Base-by-base conservation (phyloP, 2,329 filamentous ascomycete species). In the Pseudopyricularia javanii region DNA sequence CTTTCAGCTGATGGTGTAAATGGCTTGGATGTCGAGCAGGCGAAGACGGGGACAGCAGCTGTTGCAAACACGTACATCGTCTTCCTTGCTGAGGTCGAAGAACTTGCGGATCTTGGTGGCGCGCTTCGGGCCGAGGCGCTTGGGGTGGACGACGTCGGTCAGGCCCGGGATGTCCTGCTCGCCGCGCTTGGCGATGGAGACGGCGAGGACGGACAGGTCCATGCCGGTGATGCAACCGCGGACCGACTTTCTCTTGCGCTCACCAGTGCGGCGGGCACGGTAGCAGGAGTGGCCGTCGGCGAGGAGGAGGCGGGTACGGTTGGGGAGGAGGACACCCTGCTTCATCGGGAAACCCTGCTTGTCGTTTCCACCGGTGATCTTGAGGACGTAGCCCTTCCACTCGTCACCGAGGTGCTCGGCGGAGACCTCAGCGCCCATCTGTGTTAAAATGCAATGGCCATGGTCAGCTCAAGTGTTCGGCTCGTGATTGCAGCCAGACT, bases 311-410 rank as follows among this genome's bases (percentile, higher is more conserved):
- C 88, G 86, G 78, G 96, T 93, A 93, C 93, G 93, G 74, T 88
- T 93, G 68, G 93, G 91, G 75, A 95, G 88, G 83, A 98, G 91
- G 74, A 95, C 88, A 82, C 93, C 93, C 86, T 98, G 94, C 90
- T 98, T 98, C 93, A 98, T 98, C 66, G 93, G 93, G 85, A 98
- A 98, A 80, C 93, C 93, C 83, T 98, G 94, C 89, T 98, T 98
- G 88, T 98, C 93, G 87, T 98, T 98, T 72, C 94, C 93, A 70
- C 93, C 94, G 68, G 93, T 98, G 80, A 98, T 97, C 73, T 84
- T 86, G 86, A 98, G 90, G 80, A 98, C 85, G 82, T 98, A 98
- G 75, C 93, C 93, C 83, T 96, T 96, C 88, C 95, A 98, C 79
- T 98, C 93, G 71, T 97, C 91, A 70, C 93, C 93, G 69, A 98